Evolutionary conservation across 805 yeast genomes (phyloP).

Genomic region (Barnettozyma wickerhamii): DNA sequence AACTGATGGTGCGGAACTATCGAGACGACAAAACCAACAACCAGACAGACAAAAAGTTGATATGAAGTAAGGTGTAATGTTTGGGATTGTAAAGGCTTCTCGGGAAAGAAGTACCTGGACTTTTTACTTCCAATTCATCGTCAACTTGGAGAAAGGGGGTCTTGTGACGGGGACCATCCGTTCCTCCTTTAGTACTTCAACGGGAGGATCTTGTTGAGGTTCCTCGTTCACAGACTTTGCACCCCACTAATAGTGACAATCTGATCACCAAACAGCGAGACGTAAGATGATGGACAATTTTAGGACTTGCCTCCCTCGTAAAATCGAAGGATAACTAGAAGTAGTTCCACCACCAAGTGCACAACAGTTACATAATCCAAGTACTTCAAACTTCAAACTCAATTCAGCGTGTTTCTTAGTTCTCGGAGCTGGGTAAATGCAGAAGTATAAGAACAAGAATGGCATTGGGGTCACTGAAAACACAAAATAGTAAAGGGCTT

Average conservation of each 20-base stretch:
- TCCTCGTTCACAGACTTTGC: too few relatives aligned
- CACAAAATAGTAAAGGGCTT: constrained; percentile 34
- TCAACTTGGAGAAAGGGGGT: too few relatives aligned
- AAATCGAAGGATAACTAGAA: constrained; percentile 38
- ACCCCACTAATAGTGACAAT: constrained; percentile 26
- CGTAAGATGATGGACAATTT: constrained; percentile 37
- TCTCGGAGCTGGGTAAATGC: constrained; percentile 28
- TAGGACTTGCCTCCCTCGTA: constrained; percentile 43
- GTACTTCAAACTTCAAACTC: constrained; percentile 20
- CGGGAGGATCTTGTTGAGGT: too few relatives aligned
- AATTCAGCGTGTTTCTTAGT: constrained; percentile 19
- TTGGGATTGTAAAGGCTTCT: constrained; percentile 24
- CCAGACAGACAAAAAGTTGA: constrained; percentile 20
- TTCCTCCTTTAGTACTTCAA: constrained; percentile 24
- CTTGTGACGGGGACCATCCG: neutral
- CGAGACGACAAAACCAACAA: constrained; percentile 19
- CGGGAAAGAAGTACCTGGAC: constrained; percentile 27
- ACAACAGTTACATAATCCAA: constrained; percentile 35
- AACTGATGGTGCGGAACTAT: constrained; percentile 26
- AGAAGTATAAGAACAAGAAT: constrained; percentile 24
- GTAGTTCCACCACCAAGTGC: constrained; percentile 31
- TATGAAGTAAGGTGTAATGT: constrained; percentile 24
- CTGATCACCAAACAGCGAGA: constrained; percentile 36
- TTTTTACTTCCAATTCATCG: constrained; percentile 15
- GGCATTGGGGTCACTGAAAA: constrained; percentile 29